Percentiles rank a stretch among this genome's conserved stretches.
Evolutionary conservation across 768 basidiomycete genomes (phyloP).

Genomic region (Saitozyma sp.): DNA sequence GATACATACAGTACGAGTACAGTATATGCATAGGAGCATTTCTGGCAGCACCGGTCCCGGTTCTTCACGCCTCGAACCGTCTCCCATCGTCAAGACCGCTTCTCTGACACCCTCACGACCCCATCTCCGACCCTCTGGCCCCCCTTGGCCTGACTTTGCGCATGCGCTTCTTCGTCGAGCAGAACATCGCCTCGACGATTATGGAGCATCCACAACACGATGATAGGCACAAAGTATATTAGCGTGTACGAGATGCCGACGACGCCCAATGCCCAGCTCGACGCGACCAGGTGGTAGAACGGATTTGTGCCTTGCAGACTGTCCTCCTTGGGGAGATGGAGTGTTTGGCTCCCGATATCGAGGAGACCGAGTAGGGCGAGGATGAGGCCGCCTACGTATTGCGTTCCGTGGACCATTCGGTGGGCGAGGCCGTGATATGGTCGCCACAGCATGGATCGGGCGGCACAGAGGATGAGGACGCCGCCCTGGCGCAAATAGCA

Average conservation of each 20-base stretch:
- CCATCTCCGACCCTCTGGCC: too few species aligned
- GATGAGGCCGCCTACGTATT: constrained; percentile 17
- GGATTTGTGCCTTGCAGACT: constrained; percentile 16
- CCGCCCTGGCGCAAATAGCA: constrained; percentile 14
- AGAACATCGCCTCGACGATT: not conserved
- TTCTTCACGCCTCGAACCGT: too few species aligned
- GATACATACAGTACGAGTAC: too few species aligned
- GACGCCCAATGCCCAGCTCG: constrained; percentile 4
- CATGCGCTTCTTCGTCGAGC: too few species aligned
- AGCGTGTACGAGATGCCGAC: constrained; percentile 8
- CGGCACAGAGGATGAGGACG: constrained; percentile 16
- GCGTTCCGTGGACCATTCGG: constrained; percentile 18
- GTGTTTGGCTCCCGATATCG: constrained; percentile 26
- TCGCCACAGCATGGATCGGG: constrained; percentile 35
- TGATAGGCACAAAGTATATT: not conserved
- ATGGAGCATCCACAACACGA: not conserved
- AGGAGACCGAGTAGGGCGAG: constrained; percentile 29
- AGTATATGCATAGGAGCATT: too few species aligned
- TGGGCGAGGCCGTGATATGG: constrained; percentile 15
- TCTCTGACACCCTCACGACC: too few species aligned
- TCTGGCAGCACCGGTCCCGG: too few species aligned
- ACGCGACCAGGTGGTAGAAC: constrained; percentile 14
- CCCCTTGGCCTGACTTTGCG: too few species aligned
- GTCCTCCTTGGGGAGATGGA: not conserved
- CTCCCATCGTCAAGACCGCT: too few species aligned